These are phyloP conservation scores for Gnomoniopsis sp. DNA, from an alignment of 2,329 filamentous ascomycete genomes.

Conservation along the genomic window DNA sequence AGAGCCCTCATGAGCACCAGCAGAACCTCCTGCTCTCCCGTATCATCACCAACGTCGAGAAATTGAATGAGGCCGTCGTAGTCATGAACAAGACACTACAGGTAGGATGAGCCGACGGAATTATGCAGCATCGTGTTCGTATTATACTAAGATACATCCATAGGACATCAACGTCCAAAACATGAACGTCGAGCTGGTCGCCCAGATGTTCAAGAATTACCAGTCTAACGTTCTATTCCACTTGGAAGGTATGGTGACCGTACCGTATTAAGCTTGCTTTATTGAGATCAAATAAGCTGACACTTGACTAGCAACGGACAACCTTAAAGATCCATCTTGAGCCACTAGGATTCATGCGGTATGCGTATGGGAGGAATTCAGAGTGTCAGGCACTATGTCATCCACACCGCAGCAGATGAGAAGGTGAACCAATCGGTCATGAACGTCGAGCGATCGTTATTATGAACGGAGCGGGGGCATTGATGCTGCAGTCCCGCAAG, in stretches of 20 bases:
- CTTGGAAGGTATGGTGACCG: constrained; percentile 68
- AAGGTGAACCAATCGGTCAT: too few species aligned
- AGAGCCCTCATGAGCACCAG: constrained; percentile 96
- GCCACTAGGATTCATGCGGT: background rate
- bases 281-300: background rate
- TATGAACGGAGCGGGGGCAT: background rate
- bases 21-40: constrained; percentile 89
- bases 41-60: constrained; percentile 98
- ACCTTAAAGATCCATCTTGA: constrained; percentile 73
- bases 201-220: constrained; percentile 99
- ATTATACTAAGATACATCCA: background rate
- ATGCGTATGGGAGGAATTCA: background rate
- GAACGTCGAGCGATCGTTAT: too few species aligned
- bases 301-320: constrained; percentile 66
- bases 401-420: too few species aligned
- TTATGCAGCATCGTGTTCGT: background rate
- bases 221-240: constrained; percentile 97
- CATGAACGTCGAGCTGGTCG: constrained; percentile 97
- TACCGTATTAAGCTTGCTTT: too few species aligned
- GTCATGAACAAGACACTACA: constrained; percentile 91
- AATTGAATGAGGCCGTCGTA: constrained; percentile 90
- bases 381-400: too few species aligned
- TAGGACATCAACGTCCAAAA: constrained; percentile 98
- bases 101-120: constrained; percentile 40
- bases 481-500: background rate